Conservation (phyloP, 768 basidiomycete species). For the Pulveroboletus sp. region DNA sequence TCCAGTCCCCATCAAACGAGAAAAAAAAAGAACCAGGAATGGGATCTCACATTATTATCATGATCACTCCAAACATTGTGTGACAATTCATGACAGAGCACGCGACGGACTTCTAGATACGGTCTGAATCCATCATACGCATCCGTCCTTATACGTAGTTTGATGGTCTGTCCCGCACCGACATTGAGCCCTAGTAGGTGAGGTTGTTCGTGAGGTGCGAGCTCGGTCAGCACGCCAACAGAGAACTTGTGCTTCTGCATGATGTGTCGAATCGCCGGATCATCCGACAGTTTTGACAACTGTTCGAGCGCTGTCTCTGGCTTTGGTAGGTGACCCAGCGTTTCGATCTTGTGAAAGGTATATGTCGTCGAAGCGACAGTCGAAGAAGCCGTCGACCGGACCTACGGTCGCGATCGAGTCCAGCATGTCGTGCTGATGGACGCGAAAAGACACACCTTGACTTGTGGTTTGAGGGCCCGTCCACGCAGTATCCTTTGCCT, state of each 20-base stretch:
- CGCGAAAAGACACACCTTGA: constrained; percentile 42
- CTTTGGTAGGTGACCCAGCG: constrained; percentile 60
- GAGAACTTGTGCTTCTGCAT: constrained; percentile 68
- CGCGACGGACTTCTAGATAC: constrained; percentile 59
- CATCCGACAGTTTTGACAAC: constrained; percentile 56
- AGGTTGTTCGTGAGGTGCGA: constrained; percentile 74
- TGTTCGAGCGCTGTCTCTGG: constrained; percentile 52
- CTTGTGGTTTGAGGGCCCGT: constrained; percentile 50
- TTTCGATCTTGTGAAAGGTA: constrained; percentile 60
- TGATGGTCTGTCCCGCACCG: constrained; percentile 57
- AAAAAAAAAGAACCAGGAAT: not conserved
- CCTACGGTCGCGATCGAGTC: constrained; percentile 28
- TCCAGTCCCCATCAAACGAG: not conserved
- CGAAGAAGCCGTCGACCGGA: constrained; percentile 51
- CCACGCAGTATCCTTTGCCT: constrained; percentile 56
- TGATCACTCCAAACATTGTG: constrained; percentile 75
- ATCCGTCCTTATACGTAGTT: constrained; percentile 65
- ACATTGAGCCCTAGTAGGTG: constrained; percentile 65
- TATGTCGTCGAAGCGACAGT: constrained; percentile 40
- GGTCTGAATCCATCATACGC: constrained; percentile 66
- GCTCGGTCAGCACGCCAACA: constrained; percentile 67
- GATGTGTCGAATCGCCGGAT: constrained; percentile 64
- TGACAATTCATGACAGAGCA: constrained; percentile 72
- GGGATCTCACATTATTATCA: constrained; percentile 56
- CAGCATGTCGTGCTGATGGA: not conserved